Evolutionary conservation across 768 basidiomycete species (phyloP).

Genomic region (Cyathus striatus): DNA sequence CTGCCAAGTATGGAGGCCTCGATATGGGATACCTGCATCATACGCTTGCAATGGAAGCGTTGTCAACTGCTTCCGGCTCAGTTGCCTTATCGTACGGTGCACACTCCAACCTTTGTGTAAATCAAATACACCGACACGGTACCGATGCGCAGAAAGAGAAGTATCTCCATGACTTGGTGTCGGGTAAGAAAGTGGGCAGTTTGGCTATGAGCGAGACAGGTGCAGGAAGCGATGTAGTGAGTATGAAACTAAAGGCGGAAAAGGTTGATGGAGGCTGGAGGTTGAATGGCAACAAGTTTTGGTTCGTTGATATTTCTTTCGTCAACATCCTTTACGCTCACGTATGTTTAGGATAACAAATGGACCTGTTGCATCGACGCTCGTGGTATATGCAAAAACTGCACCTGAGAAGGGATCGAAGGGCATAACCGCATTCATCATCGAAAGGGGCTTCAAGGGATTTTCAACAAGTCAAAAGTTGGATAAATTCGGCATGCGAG

Average conservation of each 20-base stretch:
- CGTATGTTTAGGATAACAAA: constrained; percentile 80
- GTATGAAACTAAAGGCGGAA: constrained; percentile 82
- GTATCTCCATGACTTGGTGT: constrained; percentile 77
- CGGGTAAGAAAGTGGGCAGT: constrained; percentile 81
- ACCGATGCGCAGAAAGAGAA: constrained; percentile 78
- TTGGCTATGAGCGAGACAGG: constrained; percentile 94
- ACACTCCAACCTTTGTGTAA: constrained; percentile 86
- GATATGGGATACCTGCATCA: constrained; percentile 83
- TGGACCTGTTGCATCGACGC: constrained; percentile 84
- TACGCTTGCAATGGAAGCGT: constrained; percentile 91
- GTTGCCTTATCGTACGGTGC: constrained; percentile 91
- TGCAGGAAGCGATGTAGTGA: constrained; percentile 92
- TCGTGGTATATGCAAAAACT: constrained; percentile 92
- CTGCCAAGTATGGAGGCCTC: constrained; percentile 77
- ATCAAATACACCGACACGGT: constrained; percentile 82
- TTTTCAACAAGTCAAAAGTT: constrained; percentile 89
- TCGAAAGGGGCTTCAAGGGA: constrained; percentile 77
- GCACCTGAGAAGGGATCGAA: constrained; percentile 72
- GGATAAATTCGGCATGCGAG: constrained; percentile 96
- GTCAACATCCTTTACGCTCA: neutral
- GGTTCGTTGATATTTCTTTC: constrained; percentile 41
- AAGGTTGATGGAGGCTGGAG: constrained; percentile 72
- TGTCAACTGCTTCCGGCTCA: constrained; percentile 87
- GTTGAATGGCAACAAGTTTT: constrained; percentile 91
- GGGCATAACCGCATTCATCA: constrained; percentile 89